Conservation (phyloP, 2,329 filamentous ascomycete species). For the Penicillium sp. region DNA sequence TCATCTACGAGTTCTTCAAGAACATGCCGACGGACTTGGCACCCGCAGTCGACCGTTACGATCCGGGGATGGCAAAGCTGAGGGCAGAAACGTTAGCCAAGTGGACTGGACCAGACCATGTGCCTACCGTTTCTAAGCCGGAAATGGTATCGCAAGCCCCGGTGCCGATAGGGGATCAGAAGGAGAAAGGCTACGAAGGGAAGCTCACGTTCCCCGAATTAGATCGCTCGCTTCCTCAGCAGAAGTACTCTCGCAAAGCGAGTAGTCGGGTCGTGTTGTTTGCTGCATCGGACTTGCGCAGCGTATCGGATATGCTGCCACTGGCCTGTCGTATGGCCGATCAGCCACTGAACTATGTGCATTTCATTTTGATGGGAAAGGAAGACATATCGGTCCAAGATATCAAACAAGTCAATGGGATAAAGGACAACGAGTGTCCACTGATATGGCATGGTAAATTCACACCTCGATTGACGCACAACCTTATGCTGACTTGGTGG, state of each 20-base stretch:
- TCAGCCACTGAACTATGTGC: conserved; percentile 70
- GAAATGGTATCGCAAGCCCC: conserved; percentile 14
- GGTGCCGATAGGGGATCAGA: conserved; percentile 20
- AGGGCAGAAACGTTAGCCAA: conserved; percentile 14
- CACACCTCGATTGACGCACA: conserved; percentile 50
- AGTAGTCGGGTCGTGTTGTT: conserved; percentile 70
- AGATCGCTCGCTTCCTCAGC: conserved; percentile 60
- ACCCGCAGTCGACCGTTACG: conserved; percentile 34
- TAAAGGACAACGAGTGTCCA: conserved; percentile 67
- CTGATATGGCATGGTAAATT: conserved; percentile 59
- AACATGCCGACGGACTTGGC: conserved; percentile 59
- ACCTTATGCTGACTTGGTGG: conserved; percentile 9
- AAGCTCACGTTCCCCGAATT: conserved; percentile 69
- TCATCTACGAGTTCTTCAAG: conserved; percentile 65
- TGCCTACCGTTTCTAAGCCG: conserved; percentile 8
- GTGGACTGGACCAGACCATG: conserved; percentile 8
- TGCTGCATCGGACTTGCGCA: conserved; percentile 71
- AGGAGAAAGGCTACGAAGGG: conserved; percentile 58
- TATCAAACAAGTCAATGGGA: conserved; percentile 74
- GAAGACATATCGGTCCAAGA: conserved; percentile 69
- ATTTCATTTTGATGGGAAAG: conserved; percentile 77
- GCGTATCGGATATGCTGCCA: conserved; percentile 71
- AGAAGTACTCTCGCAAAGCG: conserved; percentile 57
- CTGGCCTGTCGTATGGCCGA: conserved; percentile 84
- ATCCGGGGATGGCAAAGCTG: conserved; percentile 22